Evolutionary conservation across 176 grass and related monocot species (phyloP).

Genomic region (Pontederia paniculata): DNA sequence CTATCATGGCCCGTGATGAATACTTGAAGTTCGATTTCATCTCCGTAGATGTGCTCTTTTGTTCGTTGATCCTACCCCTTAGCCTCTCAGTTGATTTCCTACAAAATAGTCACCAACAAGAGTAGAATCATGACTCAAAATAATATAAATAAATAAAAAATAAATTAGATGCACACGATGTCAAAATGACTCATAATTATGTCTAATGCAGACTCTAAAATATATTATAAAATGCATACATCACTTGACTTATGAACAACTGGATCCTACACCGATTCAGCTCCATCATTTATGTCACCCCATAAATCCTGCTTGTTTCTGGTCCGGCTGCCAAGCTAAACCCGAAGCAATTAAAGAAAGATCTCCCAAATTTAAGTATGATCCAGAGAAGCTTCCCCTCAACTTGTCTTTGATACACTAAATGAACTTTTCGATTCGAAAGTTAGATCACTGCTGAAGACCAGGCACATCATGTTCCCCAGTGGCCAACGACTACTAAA

Average conservation of each 20-base stretch:
- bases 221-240: too few species aligned
- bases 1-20: too few species aligned
- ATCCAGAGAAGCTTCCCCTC: conserved; percentile 52
- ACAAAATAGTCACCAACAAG: too few species aligned
- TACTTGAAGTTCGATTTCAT: too few species aligned
- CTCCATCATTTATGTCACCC: conserved; percentile 61
- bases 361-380: conserved; percentile 22
- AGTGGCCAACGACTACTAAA: conserved; percentile 59
- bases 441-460: conserved; percentile 25
- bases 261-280: conserved; percentile 29
- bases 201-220: too few species aligned
- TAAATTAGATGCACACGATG: too few species aligned
- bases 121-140: too few species aligned
- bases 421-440: conserved; percentile 84
- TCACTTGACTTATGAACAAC: conserved; percentile 24
- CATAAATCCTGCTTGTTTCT: conserved; percentile 74
- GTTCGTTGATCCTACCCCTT: too few species aligned
- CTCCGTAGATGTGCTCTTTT: too few species aligned
- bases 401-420: conserved; percentile 67
- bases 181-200: too few species aligned
- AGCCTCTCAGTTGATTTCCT: too few species aligned
- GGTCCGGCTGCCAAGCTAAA: conserved; percentile 42
- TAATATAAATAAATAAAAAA: too few species aligned
- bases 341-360: conserved; percentile 18
- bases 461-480: conserved; percentile 21